Conservation (phyloP, 2,329 filamentous ascomycete species). For the Conoideocrella luteorostrata region DNA sequence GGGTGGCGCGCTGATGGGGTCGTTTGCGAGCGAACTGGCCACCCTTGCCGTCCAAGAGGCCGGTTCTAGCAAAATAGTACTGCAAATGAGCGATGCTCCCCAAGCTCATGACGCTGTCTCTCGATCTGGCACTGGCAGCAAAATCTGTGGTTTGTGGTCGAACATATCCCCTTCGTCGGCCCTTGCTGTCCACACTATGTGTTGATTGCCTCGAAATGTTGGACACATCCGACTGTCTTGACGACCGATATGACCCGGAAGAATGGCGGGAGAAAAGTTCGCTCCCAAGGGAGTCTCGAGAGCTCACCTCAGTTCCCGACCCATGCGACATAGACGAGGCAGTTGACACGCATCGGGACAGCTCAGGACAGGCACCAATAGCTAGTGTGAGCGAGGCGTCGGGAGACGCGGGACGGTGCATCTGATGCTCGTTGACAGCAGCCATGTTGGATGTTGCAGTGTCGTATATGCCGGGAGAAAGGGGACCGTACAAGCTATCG, state of each 20-base stretch:
- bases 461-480: neutral
- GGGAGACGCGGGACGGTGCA: constrained; percentile 40
- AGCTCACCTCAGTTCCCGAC: constrained; percentile 43
- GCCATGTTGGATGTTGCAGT: constrained; percentile 21
- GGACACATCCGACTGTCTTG: constrained; percentile 37
- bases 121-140: constrained; percentile 78
- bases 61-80: constrained; percentile 96
- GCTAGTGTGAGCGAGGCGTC: constrained; percentile 57
- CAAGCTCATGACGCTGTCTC: constrained; percentile 92
- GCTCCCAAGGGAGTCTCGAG: constrained; percentile 51
- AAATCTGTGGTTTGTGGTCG: constrained; percentile 83
- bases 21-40: constrained; percentile 73
- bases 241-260: constrained; percentile 49
- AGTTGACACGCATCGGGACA: constrained; percentile 59
- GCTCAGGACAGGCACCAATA: constrained; percentile 49
- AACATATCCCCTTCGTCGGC: constrained; percentile 72
- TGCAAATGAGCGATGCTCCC: constrained; percentile 96
- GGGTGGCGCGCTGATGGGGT: constrained; percentile 50
- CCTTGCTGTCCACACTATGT: constrained; percentile 33
- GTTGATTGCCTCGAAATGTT: constrained; percentile 39
- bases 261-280: constrained; percentile 51
- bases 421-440: constrained; percentile 24
- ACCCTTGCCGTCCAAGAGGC: constrained; percentile 87
- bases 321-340: constrained; percentile 53
- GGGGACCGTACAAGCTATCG: neutral